Evolutionary conservation across 2,329 filamentous ascomycete genomes (phyloP).

Genomic region (Talaromyces verruculosus): DNA sequence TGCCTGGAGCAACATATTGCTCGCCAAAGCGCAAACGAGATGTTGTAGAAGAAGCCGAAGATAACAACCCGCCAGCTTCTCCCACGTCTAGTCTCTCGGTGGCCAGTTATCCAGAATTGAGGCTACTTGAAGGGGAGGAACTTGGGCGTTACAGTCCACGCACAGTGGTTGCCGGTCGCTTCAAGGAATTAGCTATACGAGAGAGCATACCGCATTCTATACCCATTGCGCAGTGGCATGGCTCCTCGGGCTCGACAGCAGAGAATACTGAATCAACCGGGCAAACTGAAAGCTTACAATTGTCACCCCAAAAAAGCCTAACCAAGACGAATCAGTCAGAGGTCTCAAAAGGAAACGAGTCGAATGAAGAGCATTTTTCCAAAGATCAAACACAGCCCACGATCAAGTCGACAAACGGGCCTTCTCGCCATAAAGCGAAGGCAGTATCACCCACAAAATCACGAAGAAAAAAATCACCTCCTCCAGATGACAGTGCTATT

Average conservation of each 20-base stretch:
- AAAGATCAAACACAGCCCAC: background rate
- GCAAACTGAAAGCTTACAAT: constrained; percentile 15
- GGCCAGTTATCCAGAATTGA: constrained; percentile 33
- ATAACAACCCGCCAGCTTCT: constrained; percentile 33
- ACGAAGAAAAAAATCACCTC: constrained; percentile 35
- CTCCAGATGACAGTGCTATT: constrained; percentile 29
- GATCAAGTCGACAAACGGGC: background rate
- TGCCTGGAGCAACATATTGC: constrained; percentile 31
- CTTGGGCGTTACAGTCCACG: constrained; percentile 40
- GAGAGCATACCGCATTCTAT: constrained; percentile 21
- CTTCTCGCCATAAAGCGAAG: constrained; percentile 29
- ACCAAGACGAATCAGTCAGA: background rate
- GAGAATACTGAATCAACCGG: background rate
- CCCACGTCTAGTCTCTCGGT: constrained; percentile 35
- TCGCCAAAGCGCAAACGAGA: constrained; percentile 40
- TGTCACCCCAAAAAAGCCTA: background rate
- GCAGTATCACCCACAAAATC: constrained; percentile 25
- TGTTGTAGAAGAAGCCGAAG: constrained; percentile 32
- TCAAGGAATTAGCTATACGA: constrained; percentile 43
- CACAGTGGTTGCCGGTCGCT: constrained; percentile 40
- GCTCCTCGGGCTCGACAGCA: background rate
- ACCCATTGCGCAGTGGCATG: constrained; percentile 11
- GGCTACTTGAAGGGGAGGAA: constrained; percentile 35
- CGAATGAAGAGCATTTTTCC: background rate
- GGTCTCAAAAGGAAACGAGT: background rate